Conservation (phyloP, 2,329 filamentous ascomycete genomes). For the Ceratocystis cacaofunesta region DNA sequence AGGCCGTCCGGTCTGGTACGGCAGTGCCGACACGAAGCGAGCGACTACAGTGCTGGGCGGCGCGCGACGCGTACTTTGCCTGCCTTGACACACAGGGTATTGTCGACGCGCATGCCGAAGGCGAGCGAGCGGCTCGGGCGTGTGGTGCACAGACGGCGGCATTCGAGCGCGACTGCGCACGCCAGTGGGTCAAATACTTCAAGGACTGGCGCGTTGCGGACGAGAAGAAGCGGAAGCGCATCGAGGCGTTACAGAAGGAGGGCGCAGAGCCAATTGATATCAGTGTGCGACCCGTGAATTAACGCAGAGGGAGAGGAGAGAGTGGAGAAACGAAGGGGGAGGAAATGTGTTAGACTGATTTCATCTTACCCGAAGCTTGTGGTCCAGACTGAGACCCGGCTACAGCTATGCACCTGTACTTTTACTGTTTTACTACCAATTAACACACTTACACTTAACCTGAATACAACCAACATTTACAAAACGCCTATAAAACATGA, state of each 20-base stretch:
- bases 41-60: slow-evolving; percentile 75
- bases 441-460: background rate
- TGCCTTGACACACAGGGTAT: slow-evolving; percentile 76
- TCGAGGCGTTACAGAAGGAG: slow-evolving; percentile 60
- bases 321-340: background rate
- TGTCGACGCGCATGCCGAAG: slow-evolving; percentile 43
- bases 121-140: slow-evolving; percentile 26
- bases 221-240: slow-evolving; percentile 63
- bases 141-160: slow-evolving; percentile 31
- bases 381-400: background rate
- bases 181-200: slow-evolving; percentile 95
- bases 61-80: slow-evolving; percentile 72
- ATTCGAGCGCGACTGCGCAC: slow-evolving; percentile 76
- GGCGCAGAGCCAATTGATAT: slow-evolving; percentile 35
- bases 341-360: background rate
- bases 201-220: slow-evolving; percentile 94
- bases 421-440: background rate
- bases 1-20: slow-evolving; percentile 40
- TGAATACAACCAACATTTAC: background rate
- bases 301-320: background rate
- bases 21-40: slow-evolving; percentile 75
- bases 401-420: background rate
- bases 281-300: slow-evolving; percentile 12
- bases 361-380: background rate
- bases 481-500: slow-evolving; percentile 1